Percentiles rank a stretch among this genome's conserved stretches.
Evolutionary conservation across 208 protist species (phyloP).

Genomic region (Wallacemonas sp.): DNA sequence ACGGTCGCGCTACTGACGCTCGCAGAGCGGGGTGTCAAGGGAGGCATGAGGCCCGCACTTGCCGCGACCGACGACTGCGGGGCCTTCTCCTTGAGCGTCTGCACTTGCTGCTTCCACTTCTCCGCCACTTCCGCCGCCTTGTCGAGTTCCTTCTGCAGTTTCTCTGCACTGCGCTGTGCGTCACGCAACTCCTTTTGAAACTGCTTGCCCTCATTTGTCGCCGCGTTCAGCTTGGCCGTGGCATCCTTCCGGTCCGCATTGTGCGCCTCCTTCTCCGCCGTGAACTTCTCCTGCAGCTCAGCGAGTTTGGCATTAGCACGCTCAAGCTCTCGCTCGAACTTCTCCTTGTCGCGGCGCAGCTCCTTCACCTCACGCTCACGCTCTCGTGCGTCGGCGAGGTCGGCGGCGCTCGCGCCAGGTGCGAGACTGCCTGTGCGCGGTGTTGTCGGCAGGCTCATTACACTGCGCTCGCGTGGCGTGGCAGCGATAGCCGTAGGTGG

Average conservation of each 20-base stretch:
- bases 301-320: slow-evolving; percentile 9
- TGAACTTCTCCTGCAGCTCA: slow-evolving; percentile 16
- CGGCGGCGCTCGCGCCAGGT: no score
- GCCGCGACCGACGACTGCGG: slow-evolving; percentile 2
- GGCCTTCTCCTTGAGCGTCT: neutral
- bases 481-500: neutral
- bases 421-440: slow-evolving; percentile 9
- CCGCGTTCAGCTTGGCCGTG: neutral
- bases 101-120: neutral
- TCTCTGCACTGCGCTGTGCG: slow-evolving; percentile 17
- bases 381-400: no score
- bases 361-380: slow-evolving; percentile 12
- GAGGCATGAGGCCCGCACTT: slow-evolving; percentile 5
- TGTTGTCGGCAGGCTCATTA: neutral
- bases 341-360: slow-evolving; percentile 1
- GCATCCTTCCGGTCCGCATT: slow-evolving; percentile 4
- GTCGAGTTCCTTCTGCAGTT: slow-evolving; percentile 25
- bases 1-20: neutral
- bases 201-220: slow-evolving; percentile 21
- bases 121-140: slow-evolving; percentile 10
- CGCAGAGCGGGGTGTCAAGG: slow-evolving; percentile 3
- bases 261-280: slow-evolving; percentile 18
- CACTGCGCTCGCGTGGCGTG: neutral
- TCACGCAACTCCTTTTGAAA: slow-evolving; percentile 1
- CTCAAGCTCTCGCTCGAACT: slow-evolving; percentile 2